These are phyloP conservation scores for Smallanthus sonchifolius DNA, from an alignment of 129 eudicot species.

Conservation along the genomic window DNA sequence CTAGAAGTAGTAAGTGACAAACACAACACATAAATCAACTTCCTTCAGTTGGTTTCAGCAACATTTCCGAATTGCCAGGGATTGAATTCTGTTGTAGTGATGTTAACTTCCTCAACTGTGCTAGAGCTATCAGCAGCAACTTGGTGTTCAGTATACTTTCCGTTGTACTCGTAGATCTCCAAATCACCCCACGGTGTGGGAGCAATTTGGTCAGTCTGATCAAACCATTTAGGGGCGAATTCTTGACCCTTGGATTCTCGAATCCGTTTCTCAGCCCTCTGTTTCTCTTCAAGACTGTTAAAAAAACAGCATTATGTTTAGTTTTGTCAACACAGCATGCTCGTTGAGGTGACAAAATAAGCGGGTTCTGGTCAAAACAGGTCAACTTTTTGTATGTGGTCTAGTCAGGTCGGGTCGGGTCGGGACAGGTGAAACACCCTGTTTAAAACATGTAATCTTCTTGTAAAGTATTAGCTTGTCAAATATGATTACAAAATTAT, in stretches of 20 bases:
- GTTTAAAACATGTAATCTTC: background rate
- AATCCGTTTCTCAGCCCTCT: constrained; percentile 86
- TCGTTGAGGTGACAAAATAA: background rate
- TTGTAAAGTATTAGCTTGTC: background rate
- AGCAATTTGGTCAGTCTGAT: constrained; percentile 53
- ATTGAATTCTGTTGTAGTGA: constrained; percentile 50
- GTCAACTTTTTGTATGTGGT: background rate
- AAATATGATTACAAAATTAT: background rate
- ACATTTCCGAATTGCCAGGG: constrained; percentile 82
- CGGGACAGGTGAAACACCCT: background rate
- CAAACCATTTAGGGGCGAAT: constrained; percentile 80
- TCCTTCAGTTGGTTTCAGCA: constrained; percentile 32
- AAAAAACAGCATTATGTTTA: background rate
- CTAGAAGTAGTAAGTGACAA: background rate
- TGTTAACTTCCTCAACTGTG: constrained; percentile 38
- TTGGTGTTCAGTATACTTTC: constrained; percentile 65
- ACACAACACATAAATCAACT: background rate
- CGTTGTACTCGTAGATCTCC: constrained; percentile 77
- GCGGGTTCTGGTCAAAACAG: background rate
- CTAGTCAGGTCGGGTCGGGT: background rate
- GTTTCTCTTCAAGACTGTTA: constrained; percentile 79
- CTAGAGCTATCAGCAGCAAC: constrained; percentile 53
- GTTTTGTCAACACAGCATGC: background rate
- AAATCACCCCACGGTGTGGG: constrained; percentile 97
- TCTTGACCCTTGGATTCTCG: constrained; percentile 65